Percentiles rank a stretch among this genome's conserved stretches.
Conservation (phyloP, 73 alveolate genomes). For the Stentor coeruleus region DNA sequence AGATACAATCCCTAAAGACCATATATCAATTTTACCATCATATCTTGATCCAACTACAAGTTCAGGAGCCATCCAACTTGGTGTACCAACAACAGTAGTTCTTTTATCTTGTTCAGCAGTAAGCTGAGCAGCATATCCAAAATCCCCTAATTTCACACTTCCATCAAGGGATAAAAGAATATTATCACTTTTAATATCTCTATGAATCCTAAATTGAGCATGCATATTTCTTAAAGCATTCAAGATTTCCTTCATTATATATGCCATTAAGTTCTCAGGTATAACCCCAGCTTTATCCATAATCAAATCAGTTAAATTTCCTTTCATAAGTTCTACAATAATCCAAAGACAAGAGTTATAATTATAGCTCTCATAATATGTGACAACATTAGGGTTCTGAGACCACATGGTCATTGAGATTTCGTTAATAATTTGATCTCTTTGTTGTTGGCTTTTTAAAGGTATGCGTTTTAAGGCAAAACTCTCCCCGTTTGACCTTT, state of each 20-base stretch:
- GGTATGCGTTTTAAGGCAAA: too few species aligned
- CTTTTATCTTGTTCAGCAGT: slow-evolving; percentile 61
- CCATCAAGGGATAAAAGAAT: slow-evolving; percentile 51
- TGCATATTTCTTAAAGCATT: slow-evolving; percentile 33
- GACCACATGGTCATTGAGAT: too few species aligned
- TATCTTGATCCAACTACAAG: slow-evolving; percentile 55
- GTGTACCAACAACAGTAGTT: slow-evolving; percentile 70
- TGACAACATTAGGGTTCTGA: too few species aligned
- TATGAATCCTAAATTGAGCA: slow-evolving; percentile 47
- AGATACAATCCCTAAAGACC: slow-evolving; percentile 68
- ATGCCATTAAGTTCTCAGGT: slow-evolving; percentile 27
- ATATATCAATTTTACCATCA: slow-evolving; percentile 63
- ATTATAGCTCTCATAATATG: too few species aligned
- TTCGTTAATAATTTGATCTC: too few species aligned
- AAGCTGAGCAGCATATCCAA: slow-evolving; percentile 72
- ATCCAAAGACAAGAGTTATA: too few species aligned
- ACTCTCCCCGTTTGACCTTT: too few species aligned
- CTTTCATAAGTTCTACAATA: too few species aligned
- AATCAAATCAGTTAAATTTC: too few species aligned
- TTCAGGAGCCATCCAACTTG: slow-evolving; percentile 90
- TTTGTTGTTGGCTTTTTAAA: too few species aligned
- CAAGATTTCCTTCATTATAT: slow-evolving; percentile 25
- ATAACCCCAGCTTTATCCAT: not conserved
- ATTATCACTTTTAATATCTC: slow-evolving; percentile 74
- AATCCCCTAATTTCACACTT: slow-evolving; percentile 73